A percentile compares a stretch with the other conserved stretches of the same genome.
Evolutionary conservation across 345 rosid species (phyloP).

Genomic region (Angophora floribunda): DNA sequence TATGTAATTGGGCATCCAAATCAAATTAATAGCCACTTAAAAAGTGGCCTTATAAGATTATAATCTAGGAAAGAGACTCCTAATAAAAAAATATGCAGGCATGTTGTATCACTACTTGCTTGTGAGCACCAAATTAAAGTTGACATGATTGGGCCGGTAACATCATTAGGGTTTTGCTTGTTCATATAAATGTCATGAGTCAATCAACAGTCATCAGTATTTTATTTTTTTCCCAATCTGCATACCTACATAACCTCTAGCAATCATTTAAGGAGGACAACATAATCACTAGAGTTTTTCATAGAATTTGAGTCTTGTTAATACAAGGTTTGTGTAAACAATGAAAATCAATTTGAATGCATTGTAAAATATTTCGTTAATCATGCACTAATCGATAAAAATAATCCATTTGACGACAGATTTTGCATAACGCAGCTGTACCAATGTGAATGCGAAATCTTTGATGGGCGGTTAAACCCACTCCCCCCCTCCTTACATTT

Average conservation of each 20-base stretch:
- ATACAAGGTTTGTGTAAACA: background rate
- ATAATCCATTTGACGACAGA: background rate
- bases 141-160: fast-evolving
- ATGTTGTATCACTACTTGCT: background rate
- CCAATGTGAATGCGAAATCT: background rate
- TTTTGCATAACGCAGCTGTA: background rate
- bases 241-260: background rate
- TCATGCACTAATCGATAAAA: background rate
- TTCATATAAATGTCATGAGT: background rate
- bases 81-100: background rate
- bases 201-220: background rate
- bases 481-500: background rate
- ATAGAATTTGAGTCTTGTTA: background rate
- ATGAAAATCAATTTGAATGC: background rate
- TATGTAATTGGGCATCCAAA: background rate
- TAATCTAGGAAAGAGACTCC: background rate
- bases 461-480: background rate
- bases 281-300: background rate
- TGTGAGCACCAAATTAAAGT: background rate
- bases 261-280: background rate
- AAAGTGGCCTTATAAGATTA: background rate
- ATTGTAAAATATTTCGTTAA: background rate
- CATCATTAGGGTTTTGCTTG: background rate
- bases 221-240: background rate
- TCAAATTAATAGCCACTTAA: background rate